Base-by-base conservation (phyloP, 768 basidiomycete species). In the Candolleomyces efflorescens region DNA sequence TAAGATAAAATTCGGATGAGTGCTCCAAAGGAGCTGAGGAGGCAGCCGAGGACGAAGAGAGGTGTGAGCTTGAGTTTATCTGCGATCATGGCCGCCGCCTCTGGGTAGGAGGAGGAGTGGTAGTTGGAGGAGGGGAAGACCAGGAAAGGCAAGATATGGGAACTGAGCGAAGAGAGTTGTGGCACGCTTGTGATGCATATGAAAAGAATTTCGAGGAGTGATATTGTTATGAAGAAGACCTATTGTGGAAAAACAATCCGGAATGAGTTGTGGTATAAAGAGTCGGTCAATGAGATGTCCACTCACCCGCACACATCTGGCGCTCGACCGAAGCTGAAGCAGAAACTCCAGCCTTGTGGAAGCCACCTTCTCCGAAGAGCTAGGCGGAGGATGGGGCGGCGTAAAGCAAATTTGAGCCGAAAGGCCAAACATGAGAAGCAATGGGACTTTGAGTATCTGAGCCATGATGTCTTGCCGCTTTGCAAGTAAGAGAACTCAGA, bases 1-100 rank as follows among this genome's bases (percentile, higher is more conserved):
- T 78, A 84, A 60, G 80, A 81, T 13, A 58, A 46, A 58, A 67
- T 67, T 22, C 81, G 73, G 51, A 80, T 71, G 50, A 71, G 74
- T 0, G 75, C 77, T 13, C 80, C 82, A 0, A 72, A 22, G 20
- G 68, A 63, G 13, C 71, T 69, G 52, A 82, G 62, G n/a, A 67
- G 53, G 22, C 70, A 71, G 2, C 79, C 82, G 7, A 73, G 32
- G 43, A 80, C 45, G 57, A 75, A 77, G 32, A 66, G 24, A 0
- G 66, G 55, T 1, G 76, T 73, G 5, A 64, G 51, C 5, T 64
- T 59, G 43, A 78, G 70, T 18, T 66, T 65, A 17, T 64, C 56
- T 18, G 65, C 59, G 23, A 32, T 1, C 5, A 11, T 11, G 1
- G 32, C 32, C n/a, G n/a, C n/a, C n/a, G 6, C 32, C 11, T 32